A percentile compares a stretch with the other conserved stretches of the same genome.
These are phyloP conservation scores for Kuraishia piskuri DNA, from an alignment of 805 yeast genomes.

Conservation along the genomic window DNA sequence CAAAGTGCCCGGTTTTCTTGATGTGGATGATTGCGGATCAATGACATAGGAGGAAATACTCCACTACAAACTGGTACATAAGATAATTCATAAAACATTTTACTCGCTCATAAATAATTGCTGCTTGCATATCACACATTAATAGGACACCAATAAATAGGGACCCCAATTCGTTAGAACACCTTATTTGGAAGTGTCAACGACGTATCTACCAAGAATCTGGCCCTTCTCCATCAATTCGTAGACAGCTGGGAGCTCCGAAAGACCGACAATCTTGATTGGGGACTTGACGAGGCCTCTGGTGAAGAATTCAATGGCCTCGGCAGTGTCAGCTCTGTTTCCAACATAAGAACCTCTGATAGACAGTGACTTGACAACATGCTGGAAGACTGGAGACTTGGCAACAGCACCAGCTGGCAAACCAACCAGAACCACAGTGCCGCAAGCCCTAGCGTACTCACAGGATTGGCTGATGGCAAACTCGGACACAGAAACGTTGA, in stretches of 20 bases:
- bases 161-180: no score
- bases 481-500: slow-evolving; percentile 45
- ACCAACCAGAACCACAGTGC: slow-evolving; percentile 55
- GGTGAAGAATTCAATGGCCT: slow-evolving; percentile 46
- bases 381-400: slow-evolving; percentile 40
- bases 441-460: slow-evolving; percentile 37
- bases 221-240: slow-evolving; percentile 53
- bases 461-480: slow-evolving; percentile 35
- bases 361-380: slow-evolving; percentile 45
- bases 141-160: not conserved
- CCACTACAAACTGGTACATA: no score
- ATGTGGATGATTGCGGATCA: no score
- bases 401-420: slow-evolving; percentile 55
- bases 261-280: slow-evolving; percentile 45
- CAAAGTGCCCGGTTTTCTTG: no score
- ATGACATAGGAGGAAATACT: no score
- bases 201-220: slow-evolving; percentile 57
- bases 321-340: slow-evolving; percentile 51
- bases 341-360: slow-evolving; percentile 55
- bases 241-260: slow-evolving; percentile 38
- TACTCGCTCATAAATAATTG: no score
- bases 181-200: slow-evolving; percentile 40
- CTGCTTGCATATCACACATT: not conserved
- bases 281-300: slow-evolving; percentile 46
- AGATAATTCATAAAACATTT: no score